phyloP scores from a whole-genome alignment of 2,329 filamentous ascomycete species.

The Neopestalotiopsis rosae region DNA sequence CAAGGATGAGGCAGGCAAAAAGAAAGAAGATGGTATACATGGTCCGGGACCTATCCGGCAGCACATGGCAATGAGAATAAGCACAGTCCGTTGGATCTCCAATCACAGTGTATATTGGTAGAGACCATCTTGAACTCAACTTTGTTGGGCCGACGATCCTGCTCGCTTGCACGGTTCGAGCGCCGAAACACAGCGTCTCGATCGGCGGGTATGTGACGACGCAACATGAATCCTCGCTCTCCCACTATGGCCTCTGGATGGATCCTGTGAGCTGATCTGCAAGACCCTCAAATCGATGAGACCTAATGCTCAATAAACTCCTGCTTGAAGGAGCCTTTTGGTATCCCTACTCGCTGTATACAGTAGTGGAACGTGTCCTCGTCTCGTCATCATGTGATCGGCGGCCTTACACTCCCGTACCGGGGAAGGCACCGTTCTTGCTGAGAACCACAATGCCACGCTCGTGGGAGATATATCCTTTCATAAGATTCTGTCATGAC shows the following conservation, averaged over 20 bases:
- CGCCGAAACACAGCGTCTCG: background rate
- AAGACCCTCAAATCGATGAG: background rate
- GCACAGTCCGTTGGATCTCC: background rate
- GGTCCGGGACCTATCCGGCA: background rate
- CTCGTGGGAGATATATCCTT: slow-evolving; percentile 95
- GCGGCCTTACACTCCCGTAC: slow-evolving; percentile 70
- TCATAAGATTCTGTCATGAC: slow-evolving; percentile 80
- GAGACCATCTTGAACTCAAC: background rate
- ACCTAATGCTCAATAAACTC: background rate
- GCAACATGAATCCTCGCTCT: too few species aligned
- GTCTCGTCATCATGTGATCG: background rate
- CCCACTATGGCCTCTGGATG: background rate
- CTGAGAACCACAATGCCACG: slow-evolving; percentile 89
- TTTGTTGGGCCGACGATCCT: background rate
- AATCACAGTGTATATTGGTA: background rate
- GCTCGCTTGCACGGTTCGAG: background rate
- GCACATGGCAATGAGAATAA: background rate
- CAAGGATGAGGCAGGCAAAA: background rate
- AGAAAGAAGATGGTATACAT: background rate
- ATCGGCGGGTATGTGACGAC: background rate
- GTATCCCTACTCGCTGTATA: background rate
- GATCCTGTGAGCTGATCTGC: background rate
- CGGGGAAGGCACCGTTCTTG: slow-evolving; percentile 92
- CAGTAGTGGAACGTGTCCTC: background rate
- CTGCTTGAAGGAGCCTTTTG: background rate